Conservation (phyloP, 2,329 filamentous ascomycete genomes). For the Pseudocercospora cruenta region DNA sequence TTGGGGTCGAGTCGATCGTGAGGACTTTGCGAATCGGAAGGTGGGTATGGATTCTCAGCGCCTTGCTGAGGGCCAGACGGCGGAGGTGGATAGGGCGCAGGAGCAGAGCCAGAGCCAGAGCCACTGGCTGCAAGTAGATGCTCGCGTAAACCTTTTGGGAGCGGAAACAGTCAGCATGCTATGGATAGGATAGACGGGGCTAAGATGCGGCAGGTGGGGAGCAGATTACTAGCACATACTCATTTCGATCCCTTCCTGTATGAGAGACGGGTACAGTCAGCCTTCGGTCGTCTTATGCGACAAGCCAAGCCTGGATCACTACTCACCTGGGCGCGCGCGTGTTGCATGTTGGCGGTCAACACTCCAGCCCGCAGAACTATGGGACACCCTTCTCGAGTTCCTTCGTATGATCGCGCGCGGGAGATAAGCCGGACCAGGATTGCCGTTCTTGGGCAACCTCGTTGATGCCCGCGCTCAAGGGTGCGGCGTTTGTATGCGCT, state of each 20-base stretch:
- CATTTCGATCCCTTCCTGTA: conserved; percentile 44
- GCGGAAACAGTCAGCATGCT: conserved; percentile 15
- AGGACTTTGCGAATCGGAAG: conserved; percentile 45
- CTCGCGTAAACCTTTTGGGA: conserved; percentile 60
- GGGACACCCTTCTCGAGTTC: background rate
- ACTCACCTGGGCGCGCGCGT: conserved; percentile 58
- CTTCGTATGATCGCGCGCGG: background rate
- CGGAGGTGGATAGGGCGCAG: conserved; percentile 46
- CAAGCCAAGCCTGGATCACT: conserved; percentile 11
- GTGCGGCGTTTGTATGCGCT: background rate
- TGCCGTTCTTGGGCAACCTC: background rate
- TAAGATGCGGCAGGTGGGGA: conserved; percentile 1
- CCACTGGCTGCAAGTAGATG: conserved; percentile 61
- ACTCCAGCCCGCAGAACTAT: background rate
- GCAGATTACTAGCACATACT: conserved; percentile 40
- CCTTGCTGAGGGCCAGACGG: conserved; percentile 29
- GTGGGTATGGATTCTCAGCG: conserved; percentile 43
- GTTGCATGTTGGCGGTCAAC: conserved; percentile 38
- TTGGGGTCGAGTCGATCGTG: conserved; percentile 61
- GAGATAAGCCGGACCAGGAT: background rate
- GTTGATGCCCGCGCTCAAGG: background rate
- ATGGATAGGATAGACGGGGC: conserved; percentile 13
- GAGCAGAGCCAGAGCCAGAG: conserved; percentile 40
- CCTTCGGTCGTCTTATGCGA: conserved; percentile 7
- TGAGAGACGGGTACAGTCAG: conserved; percentile 22